Evolutionary conservation across 2,329 filamentous ascomycete genomes (phyloP).

Genomic region (Rhynchosporium graminicola): DNA sequence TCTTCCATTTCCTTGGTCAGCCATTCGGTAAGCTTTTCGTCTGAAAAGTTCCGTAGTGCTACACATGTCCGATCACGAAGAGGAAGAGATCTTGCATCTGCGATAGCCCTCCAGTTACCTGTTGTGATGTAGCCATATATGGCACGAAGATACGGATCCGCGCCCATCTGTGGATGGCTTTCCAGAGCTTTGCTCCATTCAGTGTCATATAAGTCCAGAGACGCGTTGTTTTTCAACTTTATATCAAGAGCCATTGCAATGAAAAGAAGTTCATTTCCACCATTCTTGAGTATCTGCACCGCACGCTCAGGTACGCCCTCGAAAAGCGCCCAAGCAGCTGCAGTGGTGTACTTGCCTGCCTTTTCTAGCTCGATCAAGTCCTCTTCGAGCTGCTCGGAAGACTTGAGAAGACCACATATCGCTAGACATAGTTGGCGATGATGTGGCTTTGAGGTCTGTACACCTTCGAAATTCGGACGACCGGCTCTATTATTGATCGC

Average conservation of each 20-base stretch:
- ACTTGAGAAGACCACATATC: conserved; percentile 71
- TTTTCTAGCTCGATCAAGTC: conserved; percentile 49
- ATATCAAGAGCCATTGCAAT: conserved; percentile 67
- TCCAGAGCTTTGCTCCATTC: conserved; percentile 38
- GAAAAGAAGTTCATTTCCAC: conserved; percentile 69
- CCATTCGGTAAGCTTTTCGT: conserved; percentile 65
- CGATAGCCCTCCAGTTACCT: conserved; percentile 73
- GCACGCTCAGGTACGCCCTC: conserved; percentile 69
- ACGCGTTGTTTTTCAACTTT: conserved; percentile 52
- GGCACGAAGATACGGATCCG: conserved; percentile 77
- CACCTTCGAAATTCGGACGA: conserved; percentile 63
- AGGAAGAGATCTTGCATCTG: conserved; percentile 71
- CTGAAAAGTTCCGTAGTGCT: conserved; percentile 66
- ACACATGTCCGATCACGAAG: conserved; percentile 74
- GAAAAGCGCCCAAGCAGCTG: conserved; percentile 75
- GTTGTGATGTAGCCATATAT: conserved; percentile 77
- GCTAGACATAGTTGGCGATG: conserved; percentile 75
- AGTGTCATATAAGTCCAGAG: conserved; percentile 36
- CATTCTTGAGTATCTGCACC: conserved; percentile 67
- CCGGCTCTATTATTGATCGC: conserved; percentile 63
- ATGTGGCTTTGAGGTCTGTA: conserved; percentile 63
- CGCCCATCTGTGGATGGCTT: conserved; percentile 48
- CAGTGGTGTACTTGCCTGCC: conserved; percentile 65
- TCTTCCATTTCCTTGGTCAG: conserved; percentile 64
- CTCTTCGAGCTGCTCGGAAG: conserved; percentile 48